phyloP scores from a whole-genome alignment of 2,329 filamentous ascomycete species.

The Alternaria panax region DNA sequence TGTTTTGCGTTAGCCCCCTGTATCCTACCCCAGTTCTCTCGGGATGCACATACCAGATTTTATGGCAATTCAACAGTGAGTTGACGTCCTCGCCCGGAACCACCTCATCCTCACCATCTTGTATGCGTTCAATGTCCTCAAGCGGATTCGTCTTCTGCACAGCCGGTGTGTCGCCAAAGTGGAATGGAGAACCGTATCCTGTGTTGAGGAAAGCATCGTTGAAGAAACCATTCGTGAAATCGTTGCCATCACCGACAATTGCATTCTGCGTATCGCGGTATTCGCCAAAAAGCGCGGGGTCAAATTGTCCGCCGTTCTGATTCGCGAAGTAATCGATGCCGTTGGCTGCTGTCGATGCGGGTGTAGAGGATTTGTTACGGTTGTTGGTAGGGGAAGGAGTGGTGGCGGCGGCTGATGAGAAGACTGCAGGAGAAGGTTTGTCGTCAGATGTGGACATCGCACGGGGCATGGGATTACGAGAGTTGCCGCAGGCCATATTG shows the following conservation, averaged over 20 bases:
- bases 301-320: slow-evolving; percentile 85
- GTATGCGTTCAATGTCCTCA: slow-evolving; percentile 76
- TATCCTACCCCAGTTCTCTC: background rate
- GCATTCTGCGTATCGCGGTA: slow-evolving; percentile 91
- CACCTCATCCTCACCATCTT: slow-evolving; percentile 72
- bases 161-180: slow-evolving; percentile 62
- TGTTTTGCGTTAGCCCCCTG: slow-evolving; percentile 54
- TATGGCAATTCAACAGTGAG: slow-evolving; percentile 81
- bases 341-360: slow-evolving; percentile 56
- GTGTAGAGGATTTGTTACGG: slow-evolving; percentile 36
- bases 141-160: slow-evolving; percentile 70
- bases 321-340: slow-evolving; percentile 78
- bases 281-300: slow-evolving; percentile 88
- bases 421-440: slow-evolving; percentile 48
- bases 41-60: slow-evolving; percentile 78
- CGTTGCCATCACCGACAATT: slow-evolving; percentile 67
- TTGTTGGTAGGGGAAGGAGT: background rate
- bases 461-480: slow-evolving; percentile 61
- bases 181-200: slow-evolving; percentile 84
- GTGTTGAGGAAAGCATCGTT: slow-evolving; percentile 78
- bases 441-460: slow-evolving; percentile 55
- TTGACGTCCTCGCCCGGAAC: slow-evolving; percentile 67
- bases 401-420: slow-evolving; percentile 16
- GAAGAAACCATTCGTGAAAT: slow-evolving; percentile 73
- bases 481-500: slow-evolving; percentile 63